A percentile compares a stretch with the other conserved stretches of the same genome.
phyloP scores from a whole-genome alignment of 1,139 yeast species.

The Yamadazyma aaseri region DNA sequence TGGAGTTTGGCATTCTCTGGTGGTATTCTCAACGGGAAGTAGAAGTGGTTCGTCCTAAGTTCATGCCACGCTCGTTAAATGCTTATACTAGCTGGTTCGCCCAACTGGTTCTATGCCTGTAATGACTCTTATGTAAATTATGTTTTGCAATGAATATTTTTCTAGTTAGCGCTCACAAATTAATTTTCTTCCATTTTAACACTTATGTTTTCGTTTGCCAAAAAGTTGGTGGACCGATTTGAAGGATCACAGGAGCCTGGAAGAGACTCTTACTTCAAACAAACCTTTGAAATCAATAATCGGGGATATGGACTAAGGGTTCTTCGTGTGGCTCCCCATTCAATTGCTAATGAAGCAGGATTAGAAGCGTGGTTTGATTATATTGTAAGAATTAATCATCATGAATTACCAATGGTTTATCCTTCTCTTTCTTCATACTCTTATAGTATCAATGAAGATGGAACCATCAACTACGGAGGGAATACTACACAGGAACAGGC shows the following conservation, averaged over 20 bases:
- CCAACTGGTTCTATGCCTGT: too few relatives aligned
- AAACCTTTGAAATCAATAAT: slow-evolving; percentile 39
- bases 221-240: slow-evolving; percentile 72
- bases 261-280: slow-evolving; percentile 54
- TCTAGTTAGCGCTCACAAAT: neutral
- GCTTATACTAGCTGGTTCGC: too few relatives aligned
- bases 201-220: slow-evolving; percentile 84
- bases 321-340: slow-evolving; percentile 40
- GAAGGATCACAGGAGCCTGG: slow-evolving; percentile 47
- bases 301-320: slow-evolving; percentile 46
- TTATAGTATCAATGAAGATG: slow-evolving; percentile 44
- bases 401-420: slow-evolving; percentile 57
- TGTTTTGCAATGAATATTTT: neutral
- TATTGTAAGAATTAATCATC: slow-evolving; percentile 74
- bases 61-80: too few relatives aligned
- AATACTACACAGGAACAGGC: slow-evolving; percentile 37
- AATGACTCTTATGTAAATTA: too few relatives aligned
- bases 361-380: slow-evolving; percentile 87
- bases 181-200: too few relatives aligned
- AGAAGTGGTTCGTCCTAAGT: too few relatives aligned
- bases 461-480: slow-evolving; percentile 41
- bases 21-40: slow-evolving; percentile 32
- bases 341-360: slow-evolving; percentile 36
- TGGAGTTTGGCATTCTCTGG: slow-evolving; percentile 87
- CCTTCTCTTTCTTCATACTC: slow-evolving; percentile 31